Evolutionary conservation across 2,329 filamentous ascomycete genomes (phyloP), one percentile per base, ranked within the genome.

Genomic region (Apiospora pterosperma): DNA sequence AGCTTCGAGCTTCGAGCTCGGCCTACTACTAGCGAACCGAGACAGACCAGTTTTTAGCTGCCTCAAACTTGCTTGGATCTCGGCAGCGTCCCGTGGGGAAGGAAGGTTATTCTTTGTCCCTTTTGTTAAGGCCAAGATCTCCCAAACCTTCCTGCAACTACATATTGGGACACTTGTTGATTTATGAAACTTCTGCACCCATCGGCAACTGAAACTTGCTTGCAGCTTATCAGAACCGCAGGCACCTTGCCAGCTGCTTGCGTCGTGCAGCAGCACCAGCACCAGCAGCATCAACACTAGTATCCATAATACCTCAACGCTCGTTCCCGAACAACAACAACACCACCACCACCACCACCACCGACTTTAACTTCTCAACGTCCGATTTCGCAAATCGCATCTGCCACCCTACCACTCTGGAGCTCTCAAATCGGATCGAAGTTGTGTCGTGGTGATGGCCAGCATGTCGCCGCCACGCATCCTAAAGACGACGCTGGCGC

Each of bases 401-500:
- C 28, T 19, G 10, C 48, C 19, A 34, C 28, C 19, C 8, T 34
- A 31, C 14, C 48, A 55, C 34, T 19, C 28, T 55, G 48, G 48
- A 55, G 48, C 48, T 31, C 19, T n/a, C 48, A 11, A 55, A 5
- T n/a, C 16, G 4, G 34, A 12, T n/a, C 28, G 16, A 55, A 55
- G 28, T 8, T 34, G 48, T 55, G 48, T 55, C 16, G 28, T 21
- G 48, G 48, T 55, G 48, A 55, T 55, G 28, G 48, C 48, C 48
- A 55, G 28, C 48, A 55, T 55, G 48, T 55, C 48, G 48, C 48
- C 48, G 48, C 28, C 48, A 19, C 25, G 48, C 48, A 55, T 55
- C 31, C 48, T 55, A 28, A 55, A 55, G 48, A 55, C 48, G 60
- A 41, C 60, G 60, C 39, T 62, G 60, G 39, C 60, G 60, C 60